phyloP scores from a whole-genome alignment of 495 filamentous ascomycete species.

The Hypoxylon subgilvum region DNA sequence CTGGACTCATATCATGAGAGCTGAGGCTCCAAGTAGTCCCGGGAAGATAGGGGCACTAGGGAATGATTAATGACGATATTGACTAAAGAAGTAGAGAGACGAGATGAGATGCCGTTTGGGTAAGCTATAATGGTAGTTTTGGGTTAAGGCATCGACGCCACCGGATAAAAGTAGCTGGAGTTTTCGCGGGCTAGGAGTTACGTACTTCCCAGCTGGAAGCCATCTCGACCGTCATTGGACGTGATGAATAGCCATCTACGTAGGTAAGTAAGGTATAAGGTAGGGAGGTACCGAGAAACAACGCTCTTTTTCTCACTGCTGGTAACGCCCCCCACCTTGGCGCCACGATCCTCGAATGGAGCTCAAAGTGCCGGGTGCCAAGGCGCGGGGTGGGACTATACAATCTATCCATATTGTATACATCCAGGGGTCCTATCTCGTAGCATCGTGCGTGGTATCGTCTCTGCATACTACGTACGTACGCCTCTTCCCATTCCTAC shows the following conservation, averaged over 20 bases:
- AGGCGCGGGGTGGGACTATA: conserved; percentile 39
- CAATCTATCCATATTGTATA: conserved; percentile 38
- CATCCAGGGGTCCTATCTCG: conserved; percentile 12
- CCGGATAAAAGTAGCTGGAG: conserved; percentile 19
- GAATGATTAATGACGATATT: too few relatives aligned
- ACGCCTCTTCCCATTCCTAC: conserved; percentile 1
- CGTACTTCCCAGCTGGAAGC: neutral
- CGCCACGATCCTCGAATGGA: conserved; percentile 33
- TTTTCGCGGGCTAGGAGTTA: neutral
- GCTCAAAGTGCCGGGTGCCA: conserved; percentile 40
- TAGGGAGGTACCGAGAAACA: neutral
- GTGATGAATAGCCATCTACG: conserved; percentile 22
- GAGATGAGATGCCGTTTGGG: too few relatives aligned
- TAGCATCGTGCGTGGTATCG: neutral
- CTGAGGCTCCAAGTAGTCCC: conserved; percentile 35
- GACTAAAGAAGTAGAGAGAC: too few relatives aligned
- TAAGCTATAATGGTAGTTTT: neutral
- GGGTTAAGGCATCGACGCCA: conserved; percentile 26
- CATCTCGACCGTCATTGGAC: conserved; percentile 19
- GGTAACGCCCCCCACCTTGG: conserved; percentile 23
- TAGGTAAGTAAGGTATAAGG: conserved; percentile 3
- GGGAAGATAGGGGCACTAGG: too few relatives aligned
- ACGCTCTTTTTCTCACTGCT: neutral
- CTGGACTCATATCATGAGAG: conserved; percentile 1
- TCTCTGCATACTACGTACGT: conserved; percentile 7